A percentile compares a stretch with the other conserved stretches of the same genome.
phyloP scores from a whole-genome alignment of 1,284 basidiomycete genomes.

The Puccinia polysora region DNA sequence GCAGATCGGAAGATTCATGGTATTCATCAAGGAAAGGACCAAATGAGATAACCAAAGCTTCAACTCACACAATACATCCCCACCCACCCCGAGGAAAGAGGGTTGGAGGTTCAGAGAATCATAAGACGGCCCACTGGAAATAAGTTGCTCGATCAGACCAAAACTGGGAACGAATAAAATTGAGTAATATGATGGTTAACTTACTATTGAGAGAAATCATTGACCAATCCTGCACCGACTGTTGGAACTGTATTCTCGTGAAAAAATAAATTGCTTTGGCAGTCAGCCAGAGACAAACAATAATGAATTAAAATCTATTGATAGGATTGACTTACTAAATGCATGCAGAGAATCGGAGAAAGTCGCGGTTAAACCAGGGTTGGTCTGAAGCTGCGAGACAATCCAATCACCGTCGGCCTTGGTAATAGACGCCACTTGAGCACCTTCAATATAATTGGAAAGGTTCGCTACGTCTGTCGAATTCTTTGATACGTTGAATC shows the following conservation, averaged over 20 bases:
- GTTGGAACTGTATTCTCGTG: background rate
- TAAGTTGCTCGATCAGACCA: background rate
- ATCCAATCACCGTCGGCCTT: slow-evolving; percentile 21
- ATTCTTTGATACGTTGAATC: slow-evolving; percentile 9
- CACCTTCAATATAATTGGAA: slow-evolving; percentile 13
- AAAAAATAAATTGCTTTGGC: background rate
- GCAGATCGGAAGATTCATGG: background rate
- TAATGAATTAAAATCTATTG: background rate
- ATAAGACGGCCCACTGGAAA: slow-evolving; percentile 31
- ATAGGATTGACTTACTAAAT: background rate
- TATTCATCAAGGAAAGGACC: background rate
- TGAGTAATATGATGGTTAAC: too few species aligned
- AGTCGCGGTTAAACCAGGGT: slow-evolving; percentile 9
- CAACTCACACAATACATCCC: slow-evolving; percentile 30
- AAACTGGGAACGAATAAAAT: background rate
- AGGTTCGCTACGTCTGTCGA: slow-evolving; percentile 2
- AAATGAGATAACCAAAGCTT: background rate
- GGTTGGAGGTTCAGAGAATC: slow-evolving; percentile 29
- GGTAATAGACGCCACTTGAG: slow-evolving; percentile 5
- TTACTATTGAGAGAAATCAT: slow-evolving; percentile 20
- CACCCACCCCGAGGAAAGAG: slow-evolving; percentile 28
- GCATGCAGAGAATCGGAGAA: slow-evolving; percentile 10
- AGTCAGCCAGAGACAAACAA: background rate
- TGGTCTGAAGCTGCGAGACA: slow-evolving; percentile 5
- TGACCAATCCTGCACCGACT: slow-evolving; percentile 1